Base-by-base conservation (phyloP, 768 basidiomycete genomes). In the Krasilnikovozyma curviuscula region DNA sequence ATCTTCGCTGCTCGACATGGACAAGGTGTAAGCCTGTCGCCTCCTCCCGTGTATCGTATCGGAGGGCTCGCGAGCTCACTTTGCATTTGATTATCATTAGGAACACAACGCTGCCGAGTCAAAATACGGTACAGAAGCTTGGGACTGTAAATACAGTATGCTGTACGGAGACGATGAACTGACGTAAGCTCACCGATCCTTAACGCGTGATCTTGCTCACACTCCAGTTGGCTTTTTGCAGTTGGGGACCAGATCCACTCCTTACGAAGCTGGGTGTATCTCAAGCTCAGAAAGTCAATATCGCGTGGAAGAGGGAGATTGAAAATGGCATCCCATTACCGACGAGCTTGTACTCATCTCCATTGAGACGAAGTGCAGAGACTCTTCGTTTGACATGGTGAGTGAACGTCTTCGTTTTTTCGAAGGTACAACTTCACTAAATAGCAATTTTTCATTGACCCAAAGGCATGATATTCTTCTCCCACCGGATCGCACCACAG, bases 191-290 rank as follows among this genome's bases (percentile, higher is more conserved):
- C n/a, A n/a, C n/a, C n/a, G n/a, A n/a, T n/a, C n/a, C n/a, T n/a
- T n/a, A n/a, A n/a, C n/a, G n/a, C n/a, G n/a, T n/a, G n/a, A n/a
- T n/a, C n/a, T n/a, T n/a, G n/a, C n/a, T n/a, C n/a, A n/a, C n/a
- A n/a, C n/a, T n/a, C n/a, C n/a, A n/a, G n/a, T n/a, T n/a, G n/a
- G n/a, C n/a, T n/a, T n/a, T n/a, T n/a, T n/a, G n/a, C n/a, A n/a
- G n/a, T n/a, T 62, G 61, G 61, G 61, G 59, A 7, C 59, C 60
- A 0, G 61, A 62, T 33, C 44, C 61, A 1, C 28, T 41, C 6
- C 53, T 62, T 13, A 59, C 58, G 1, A 44, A 40, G 2, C n/a
- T 40, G 3, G 61, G 61, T 19, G 16, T 31, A 2, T 0, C 19
- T 3, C 57, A 61, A 47, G 61, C 59, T 1, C 4, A 10, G 14